Conservation (phyloP, 176 grass and related monocot species). For the Juncus inflexus region DNA sequence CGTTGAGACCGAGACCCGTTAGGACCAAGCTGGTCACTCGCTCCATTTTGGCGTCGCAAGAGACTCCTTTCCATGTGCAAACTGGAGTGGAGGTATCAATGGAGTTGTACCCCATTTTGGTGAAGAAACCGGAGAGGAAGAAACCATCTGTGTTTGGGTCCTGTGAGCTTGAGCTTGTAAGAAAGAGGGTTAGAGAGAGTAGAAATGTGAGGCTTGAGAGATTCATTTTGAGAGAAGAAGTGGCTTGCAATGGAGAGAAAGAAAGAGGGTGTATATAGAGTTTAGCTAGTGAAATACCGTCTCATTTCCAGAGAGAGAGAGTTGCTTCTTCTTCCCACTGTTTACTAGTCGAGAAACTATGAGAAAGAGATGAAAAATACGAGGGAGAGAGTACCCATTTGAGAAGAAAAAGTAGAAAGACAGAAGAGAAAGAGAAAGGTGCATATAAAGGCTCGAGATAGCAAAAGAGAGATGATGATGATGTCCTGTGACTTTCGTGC, state of each 20-base stretch:
- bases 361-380: slow-evolving; percentile 11
- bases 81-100: slow-evolving; percentile 27
- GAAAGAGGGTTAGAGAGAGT: neutral
- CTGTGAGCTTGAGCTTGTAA: slow-evolving; percentile 31
- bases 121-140: slow-evolving; percentile 62
- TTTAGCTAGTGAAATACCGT: neutral
- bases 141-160: slow-evolving; percentile 79
- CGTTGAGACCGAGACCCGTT: slow-evolving; percentile 44
- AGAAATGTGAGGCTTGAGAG: slow-evolving; percentile 1
- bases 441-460: slow-evolving; percentile 15
- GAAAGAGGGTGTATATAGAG: slow-evolving; percentile 2
- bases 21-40: slow-evolving; percentile 39
- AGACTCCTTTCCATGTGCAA: slow-evolving; percentile 56
- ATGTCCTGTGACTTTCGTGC: neutral
- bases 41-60: slow-evolving; percentile 41
- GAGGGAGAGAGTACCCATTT: slow-evolving; percentile 14
- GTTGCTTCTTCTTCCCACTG: too few species aligned
- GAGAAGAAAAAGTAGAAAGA: neutral
- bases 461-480: neutral
- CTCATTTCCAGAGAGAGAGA: neutral
- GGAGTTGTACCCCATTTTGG: slow-evolving; percentile 32
- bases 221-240: slow-evolving; percentile 11
- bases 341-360: slow-evolving; percentile 2
- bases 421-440: neutral
- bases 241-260: neutral